Evolutionary conservation across 148 eudicot species (phyloP).

Genomic region (Vaccinium corymbosum): DNA sequence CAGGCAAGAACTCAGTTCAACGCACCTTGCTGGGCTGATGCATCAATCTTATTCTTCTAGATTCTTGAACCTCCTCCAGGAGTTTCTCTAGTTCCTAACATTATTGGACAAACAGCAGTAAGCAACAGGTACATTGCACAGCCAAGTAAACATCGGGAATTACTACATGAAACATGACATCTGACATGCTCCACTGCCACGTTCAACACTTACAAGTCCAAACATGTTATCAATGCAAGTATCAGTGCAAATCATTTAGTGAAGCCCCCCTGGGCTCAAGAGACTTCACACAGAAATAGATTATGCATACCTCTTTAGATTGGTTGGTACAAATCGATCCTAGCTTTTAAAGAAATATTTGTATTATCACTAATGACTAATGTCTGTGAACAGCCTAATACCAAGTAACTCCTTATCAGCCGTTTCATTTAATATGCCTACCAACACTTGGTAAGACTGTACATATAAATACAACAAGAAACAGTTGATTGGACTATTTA

Average conservation of each 20-base stretch:
- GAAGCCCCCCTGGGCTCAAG: not conserved
- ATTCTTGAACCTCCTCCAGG: constrained; percentile 90
- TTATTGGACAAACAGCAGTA: not conserved
- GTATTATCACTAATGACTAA: not conserved
- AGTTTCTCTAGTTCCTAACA: constrained; percentile 74
- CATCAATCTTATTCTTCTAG: constrained; percentile 78
- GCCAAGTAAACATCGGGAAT: not conserved
- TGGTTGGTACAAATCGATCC: not conserved
- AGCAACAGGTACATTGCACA: constrained; percentile 8
- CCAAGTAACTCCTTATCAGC: not conserved
- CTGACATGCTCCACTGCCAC: not conserved
- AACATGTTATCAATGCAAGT: not conserved
- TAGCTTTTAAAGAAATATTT: not conserved
- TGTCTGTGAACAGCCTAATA: not conserved
- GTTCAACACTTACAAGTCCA: not conserved
- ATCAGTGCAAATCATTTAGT: not conserved
- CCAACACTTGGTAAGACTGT: not conserved
- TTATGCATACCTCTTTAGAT: not conserved
- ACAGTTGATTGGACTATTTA: not conserved
- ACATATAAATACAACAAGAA: not conserved
- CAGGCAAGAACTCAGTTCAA: not conserved
- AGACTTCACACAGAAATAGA: not conserved
- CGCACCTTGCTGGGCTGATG: constrained; percentile 95
- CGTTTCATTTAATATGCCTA: not conserved
- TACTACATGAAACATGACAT: constrained; percentile 8